Conservation (phyloP, 495 filamentous ascomycete species). For the Gamarada debralockiae region DNA sequence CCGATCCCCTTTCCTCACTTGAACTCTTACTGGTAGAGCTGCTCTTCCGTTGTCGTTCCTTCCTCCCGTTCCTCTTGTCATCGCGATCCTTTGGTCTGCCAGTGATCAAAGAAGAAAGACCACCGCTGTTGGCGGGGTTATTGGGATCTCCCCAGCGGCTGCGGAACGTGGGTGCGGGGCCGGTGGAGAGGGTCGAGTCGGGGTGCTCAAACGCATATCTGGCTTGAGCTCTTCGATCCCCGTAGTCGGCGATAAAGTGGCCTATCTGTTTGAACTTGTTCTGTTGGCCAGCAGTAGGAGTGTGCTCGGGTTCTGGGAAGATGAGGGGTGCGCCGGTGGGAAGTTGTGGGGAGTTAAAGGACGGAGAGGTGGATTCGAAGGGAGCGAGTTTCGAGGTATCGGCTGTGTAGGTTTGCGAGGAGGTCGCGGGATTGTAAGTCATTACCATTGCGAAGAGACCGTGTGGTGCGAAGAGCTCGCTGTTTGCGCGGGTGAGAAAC, state of each 20-base stretch:
- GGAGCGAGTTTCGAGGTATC: background rate
- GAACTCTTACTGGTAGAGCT: too few relatives aligned
- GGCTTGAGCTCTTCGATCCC: background rate
- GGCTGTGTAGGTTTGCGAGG: background rate
- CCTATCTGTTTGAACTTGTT: background rate
- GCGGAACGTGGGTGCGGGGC: too few relatives aligned
- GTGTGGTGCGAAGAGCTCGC: constrained; percentile 9
- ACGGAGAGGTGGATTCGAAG: background rate
- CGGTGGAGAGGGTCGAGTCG: too few relatives aligned
- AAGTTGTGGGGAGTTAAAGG: background rate
- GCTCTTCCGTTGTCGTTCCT: too few relatives aligned
- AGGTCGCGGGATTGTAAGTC: constrained; percentile 1
- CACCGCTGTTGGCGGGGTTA: too few relatives aligned
- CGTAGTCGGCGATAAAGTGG: background rate
- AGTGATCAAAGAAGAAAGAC: too few relatives aligned
- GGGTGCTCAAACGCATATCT: background rate
- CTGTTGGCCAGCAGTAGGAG: background rate
- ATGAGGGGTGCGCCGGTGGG: background rate
- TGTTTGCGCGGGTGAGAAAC: constrained; percentile 17
- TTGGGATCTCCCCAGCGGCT: too few relatives aligned
- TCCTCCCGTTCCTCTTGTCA: too few relatives aligned
- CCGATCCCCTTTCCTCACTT: background rate
- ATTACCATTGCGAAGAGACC: constrained; percentile 20
- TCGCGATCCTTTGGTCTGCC: too few relatives aligned
- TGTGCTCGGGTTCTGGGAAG: background rate